Conservation (phyloP, 208 protist genomes). For the Tetramitus jugosus region DNA sequence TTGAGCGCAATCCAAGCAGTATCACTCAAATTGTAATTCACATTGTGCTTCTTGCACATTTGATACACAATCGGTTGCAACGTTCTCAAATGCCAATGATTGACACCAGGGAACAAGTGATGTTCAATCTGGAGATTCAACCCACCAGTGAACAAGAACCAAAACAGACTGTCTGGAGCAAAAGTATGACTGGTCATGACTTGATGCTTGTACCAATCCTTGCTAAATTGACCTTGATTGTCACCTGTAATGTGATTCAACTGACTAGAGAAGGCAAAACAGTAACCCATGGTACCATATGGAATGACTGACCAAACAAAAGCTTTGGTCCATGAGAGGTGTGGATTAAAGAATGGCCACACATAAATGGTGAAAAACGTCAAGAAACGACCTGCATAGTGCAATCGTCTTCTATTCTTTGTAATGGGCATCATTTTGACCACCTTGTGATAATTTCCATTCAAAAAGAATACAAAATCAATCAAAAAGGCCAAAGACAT, state of each 20-base stretch:
- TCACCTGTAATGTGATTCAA: not conserved
- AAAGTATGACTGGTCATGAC: not conserved
- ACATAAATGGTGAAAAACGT: not conserved
- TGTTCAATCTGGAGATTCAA: constrained; percentile 73
- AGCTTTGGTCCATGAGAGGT: not conserved
- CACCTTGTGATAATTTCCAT: not conserved
- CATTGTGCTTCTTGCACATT: constrained; percentile 53
- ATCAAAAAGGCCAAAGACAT: not conserved
- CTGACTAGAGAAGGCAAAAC: not conserved
- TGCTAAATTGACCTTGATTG: not conserved
- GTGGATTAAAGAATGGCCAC: not conserved
- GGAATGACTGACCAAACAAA: not conserved
- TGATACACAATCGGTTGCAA: constrained; percentile 56
- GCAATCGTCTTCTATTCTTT: not conserved
- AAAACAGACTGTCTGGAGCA: constrained; percentile 36
- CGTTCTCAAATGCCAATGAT: constrained; percentile 62
- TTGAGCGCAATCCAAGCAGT: not conserved
- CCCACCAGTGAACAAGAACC: constrained; percentile 62
- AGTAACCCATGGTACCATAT: not conserved
- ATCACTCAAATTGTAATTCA: constrained; percentile 41
- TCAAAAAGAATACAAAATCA: not conserved
- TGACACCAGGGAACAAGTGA: constrained; percentile 68
- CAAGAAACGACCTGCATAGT: not conserved
- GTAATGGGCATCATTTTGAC: not conserved
- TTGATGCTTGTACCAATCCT: not conserved